These are phyloP conservation scores for Prunus mume DNA, from an alignment of 306 rosid genomes.

Conservation along the genomic window DNA sequence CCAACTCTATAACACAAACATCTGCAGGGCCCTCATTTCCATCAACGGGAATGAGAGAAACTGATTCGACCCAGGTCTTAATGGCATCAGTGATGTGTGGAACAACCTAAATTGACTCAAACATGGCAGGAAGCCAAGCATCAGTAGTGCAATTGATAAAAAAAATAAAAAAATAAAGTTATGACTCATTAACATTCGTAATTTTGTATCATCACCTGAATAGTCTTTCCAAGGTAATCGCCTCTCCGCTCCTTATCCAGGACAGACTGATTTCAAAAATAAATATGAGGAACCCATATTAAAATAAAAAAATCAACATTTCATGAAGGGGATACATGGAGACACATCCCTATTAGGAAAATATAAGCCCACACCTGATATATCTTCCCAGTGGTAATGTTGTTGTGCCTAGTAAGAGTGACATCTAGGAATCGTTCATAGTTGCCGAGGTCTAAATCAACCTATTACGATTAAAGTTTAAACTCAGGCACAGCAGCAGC, in stretches of 20 bases:
- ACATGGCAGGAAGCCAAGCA: constrained; percentile 20
- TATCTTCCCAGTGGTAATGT: constrained; percentile 92
- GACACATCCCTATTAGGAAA: not conserved
- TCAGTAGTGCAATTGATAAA: not conserved
- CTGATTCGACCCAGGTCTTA: constrained; percentile 69
- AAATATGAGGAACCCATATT: too few relatives aligned
- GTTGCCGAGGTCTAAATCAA: constrained; percentile 97
- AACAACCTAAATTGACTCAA: constrained; percentile 64
- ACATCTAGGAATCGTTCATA: constrained; percentile 94
- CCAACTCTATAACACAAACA: constrained; percentile 98
- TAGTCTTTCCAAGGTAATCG: constrained; percentile 97
- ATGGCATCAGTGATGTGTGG: constrained; percentile 98
- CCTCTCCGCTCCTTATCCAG: constrained; percentile 94
- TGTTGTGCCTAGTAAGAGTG: constrained; percentile 82
- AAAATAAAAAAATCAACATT: not conserved
- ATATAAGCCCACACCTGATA: constrained; percentile 56
- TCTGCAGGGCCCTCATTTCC: constrained; percentile 86
- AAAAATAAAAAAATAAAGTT: not conserved
- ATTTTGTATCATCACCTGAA: constrained; percentile 61
- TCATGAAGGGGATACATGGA: not conserved
- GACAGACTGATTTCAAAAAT: constrained; percentile 57
- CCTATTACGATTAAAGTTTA: constrained; percentile 39
- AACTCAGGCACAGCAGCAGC: constrained; percentile 1
- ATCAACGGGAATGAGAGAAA: constrained; percentile 81
- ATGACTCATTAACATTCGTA: constrained; percentile 7